Conservation (phyloP, 306 rosid species). For the Prunus mongolica region DNA sequence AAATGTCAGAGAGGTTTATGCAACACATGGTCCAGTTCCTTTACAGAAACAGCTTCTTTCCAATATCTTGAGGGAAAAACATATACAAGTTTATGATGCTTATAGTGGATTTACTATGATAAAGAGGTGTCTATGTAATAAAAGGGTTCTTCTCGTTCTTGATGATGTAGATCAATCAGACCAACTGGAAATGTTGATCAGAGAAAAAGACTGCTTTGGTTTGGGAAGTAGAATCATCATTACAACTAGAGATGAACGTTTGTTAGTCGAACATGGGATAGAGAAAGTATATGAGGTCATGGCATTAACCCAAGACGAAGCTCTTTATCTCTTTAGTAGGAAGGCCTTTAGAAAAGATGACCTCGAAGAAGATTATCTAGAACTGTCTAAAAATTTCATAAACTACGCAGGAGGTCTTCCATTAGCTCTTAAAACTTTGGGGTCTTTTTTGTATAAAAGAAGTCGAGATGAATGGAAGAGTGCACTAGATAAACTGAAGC, state of each 20-base stretch:
- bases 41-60: conserved; percentile 29
- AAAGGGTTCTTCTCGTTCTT: no score
- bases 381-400: neutral
- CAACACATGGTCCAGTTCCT: conserved; percentile 6
- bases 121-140: no score
- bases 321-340: conserved; percentile 11
- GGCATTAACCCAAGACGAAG: neutral
- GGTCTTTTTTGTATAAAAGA: conserved; percentile 31
- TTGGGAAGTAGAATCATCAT: no score
- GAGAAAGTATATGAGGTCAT: neutral
- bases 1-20: neutral
- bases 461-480: conserved; percentile 20
- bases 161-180: no score
- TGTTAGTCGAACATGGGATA: conserved; percentile 23
- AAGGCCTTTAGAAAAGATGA: conserved; percentile 2
- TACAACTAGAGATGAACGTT: conserved; percentile 25
- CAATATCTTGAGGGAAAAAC: conserved; percentile 1
- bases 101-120: conserved; percentile 19
- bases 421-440: conserved; percentile 33
- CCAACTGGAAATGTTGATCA: no score
- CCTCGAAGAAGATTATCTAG: neutral
- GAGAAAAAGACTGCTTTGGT: no score
- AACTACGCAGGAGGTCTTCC: conserved; percentile 19
- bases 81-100: neutral
- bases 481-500: conserved; percentile 21